phyloP scores from a whole-genome alignment of 2,329 filamentous ascomycete genomes.

The Pseudofabraea citricarpa region DNA sequence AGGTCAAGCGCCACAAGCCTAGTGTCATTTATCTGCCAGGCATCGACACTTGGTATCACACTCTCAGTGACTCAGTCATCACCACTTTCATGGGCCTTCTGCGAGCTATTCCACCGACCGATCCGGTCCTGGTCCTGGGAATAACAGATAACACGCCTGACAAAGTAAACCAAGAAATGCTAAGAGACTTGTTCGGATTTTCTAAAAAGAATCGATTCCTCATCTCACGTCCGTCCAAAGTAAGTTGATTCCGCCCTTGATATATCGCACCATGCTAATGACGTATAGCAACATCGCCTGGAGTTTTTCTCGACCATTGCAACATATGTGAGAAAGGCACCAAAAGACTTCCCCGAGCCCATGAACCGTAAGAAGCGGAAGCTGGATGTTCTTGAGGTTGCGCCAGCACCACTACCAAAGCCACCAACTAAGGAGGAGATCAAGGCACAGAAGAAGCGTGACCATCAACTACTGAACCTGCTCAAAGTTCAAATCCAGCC shows the following conservation, averaged over 20 bases:
- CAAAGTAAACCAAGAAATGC: constrained; percentile 56
- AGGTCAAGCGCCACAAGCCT: constrained; percentile 90
- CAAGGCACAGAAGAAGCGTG: constrained; percentile 74
- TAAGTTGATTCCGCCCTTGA: constrained; percentile 31
- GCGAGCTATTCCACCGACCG: constrained; percentile 78
- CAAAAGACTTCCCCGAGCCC: constrained; percentile 82
- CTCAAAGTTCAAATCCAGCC: constrained; percentile 87
- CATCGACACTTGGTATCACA: constrained; percentile 77
- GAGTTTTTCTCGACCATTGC: constrained; percentile 77
- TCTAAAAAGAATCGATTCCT: constrained; percentile 73
- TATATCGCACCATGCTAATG: constrained; percentile 22
- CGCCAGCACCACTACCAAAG: constrained; percentile 65
- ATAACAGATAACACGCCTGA: constrained; percentile 68
- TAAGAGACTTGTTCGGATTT: constrained; percentile 79
- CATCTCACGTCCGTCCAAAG: constrained; percentile 61
- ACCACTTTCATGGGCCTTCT: constrained; percentile 81
- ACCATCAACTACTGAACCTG: constrained; percentile 77
- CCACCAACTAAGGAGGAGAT: constrained; percentile 71
- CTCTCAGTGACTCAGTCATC: constrained; percentile 58
- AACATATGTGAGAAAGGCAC: constrained; percentile 72
- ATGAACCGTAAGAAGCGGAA: constrained; percentile 81
- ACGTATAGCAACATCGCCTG: constrained; percentile 51
- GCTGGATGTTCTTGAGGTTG: constrained; percentile 71
- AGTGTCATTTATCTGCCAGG: constrained; percentile 94
- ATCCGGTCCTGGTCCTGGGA: constrained; percentile 84